phyloP scores from a whole-genome alignment of 257 asterid species.

The Przewalskia tangutica region DNA sequence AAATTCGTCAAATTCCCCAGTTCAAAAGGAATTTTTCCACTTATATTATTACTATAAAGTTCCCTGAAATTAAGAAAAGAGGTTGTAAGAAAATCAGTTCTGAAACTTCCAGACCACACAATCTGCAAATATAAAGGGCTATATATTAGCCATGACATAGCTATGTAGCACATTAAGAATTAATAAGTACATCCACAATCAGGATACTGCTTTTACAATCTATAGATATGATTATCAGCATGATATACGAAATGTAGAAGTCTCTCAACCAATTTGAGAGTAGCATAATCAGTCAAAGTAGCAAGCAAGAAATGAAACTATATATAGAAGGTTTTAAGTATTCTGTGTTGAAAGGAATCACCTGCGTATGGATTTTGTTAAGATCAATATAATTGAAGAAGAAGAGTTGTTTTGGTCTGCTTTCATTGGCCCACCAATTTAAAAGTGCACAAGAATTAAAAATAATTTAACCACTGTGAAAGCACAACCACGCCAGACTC shows the following conservation, averaged over 20 bases:
- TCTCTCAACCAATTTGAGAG: neutral
- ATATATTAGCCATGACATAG: neutral
- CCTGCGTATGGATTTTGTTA: neutral
- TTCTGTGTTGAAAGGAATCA: neutral
- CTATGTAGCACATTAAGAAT: neutral
- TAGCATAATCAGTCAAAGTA: neutral
- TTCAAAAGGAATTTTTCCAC: slow-evolving; percentile 70
- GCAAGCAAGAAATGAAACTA: neutral
- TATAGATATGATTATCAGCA: neutral
- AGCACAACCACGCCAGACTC: neutral
- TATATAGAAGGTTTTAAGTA: neutral
- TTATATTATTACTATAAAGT: slow-evolving; percentile 83
- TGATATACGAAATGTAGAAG: neutral
- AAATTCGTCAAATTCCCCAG: slow-evolving; percentile 77
- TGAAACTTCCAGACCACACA: neutral
- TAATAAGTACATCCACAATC: neutral
- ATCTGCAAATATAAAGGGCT: neutral
- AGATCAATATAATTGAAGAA: neutral
- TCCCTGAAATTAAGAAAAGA: slow-evolving; percentile 46
- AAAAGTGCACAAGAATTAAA: neutral
- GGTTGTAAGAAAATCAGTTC: neutral
- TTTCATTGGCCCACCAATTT: neutral
- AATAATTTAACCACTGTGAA: neutral
- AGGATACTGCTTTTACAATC: neutral
- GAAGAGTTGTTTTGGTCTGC: neutral